Percentiles rank a stretch among this genome's conserved stretches.
Evolutionary conservation across 257 asterid species (phyloP).

Genomic region (Handroanthus guayacan): DNA sequence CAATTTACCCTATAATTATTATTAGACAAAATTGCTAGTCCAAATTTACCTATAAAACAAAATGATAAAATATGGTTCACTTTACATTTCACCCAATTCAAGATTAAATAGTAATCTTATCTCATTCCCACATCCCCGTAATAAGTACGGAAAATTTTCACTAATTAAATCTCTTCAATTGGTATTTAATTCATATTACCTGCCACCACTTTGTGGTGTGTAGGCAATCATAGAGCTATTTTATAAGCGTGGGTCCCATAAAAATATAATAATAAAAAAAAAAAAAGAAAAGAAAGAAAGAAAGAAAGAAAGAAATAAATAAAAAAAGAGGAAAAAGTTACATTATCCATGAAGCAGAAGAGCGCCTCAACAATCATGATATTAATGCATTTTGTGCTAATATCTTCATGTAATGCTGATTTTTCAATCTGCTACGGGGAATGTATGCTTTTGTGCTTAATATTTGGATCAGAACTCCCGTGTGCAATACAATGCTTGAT

Average conservation of each 20-base stretch:
- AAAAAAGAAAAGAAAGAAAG: not conserved
- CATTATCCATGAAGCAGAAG: conserved; percentile 10
- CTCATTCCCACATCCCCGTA: not conserved
- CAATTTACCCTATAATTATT: not conserved
- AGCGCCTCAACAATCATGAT: not conserved
- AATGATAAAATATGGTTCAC: not conserved
- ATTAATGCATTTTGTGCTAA: not conserved
- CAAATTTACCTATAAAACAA: not conserved
- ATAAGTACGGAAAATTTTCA: not conserved
- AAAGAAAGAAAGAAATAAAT: not conserved
- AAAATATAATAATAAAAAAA: not conserved
- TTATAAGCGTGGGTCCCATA: not conserved
- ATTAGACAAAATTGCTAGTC: not conserved
- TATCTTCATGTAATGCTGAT: conserved; percentile 10
- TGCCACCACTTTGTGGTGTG: not conserved
- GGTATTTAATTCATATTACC: not conserved
- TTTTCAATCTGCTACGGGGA: conserved; percentile 30
- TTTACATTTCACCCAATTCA: not conserved
- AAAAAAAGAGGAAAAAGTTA: too few species aligned
- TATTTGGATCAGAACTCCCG: conserved; percentile 7
- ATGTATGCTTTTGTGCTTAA: not conserved
- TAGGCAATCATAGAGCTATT: not conserved
- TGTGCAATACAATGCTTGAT: conserved; percentile 31
- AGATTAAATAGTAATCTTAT: not conserved
- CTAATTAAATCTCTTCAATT: not conserved